Evolutionary conservation across 2,329 filamentous ascomycete species (phyloP), one percentile per base, ranked within the genome.

Genomic region (Xylariaceae sp.): DNA sequence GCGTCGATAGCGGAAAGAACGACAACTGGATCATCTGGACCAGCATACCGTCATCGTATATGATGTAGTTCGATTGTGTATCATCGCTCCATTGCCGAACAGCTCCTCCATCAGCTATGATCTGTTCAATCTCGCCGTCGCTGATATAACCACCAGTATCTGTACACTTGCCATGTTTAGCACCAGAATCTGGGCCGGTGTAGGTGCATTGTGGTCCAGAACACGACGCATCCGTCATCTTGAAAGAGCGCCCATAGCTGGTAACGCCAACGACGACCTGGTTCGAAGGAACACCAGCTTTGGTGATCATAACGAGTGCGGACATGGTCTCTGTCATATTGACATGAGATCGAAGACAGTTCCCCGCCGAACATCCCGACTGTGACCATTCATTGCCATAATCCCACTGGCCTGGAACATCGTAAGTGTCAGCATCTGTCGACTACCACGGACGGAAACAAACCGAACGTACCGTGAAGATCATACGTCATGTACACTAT

Each of bases 401-500:
- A 31, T 46, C 44, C 44, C 44, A 46, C 17, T 38, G 33, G 17
- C 44, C 44, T 46, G 36, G 36, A 34, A 18, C 42, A 31, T 54
- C 42, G 5, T 40, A 48, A 13, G 45, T 51, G 39, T 54, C 22
- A 28, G 22, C 22, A 28, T 28, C 22, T 31, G 5, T 45, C 48
- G 5, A n/a, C 28, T 6, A 44, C 48, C 28, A 49, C 39, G 3
- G 43, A 48, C 1, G 51, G 47, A 38, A 58, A 47, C 34, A 63
- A 58, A 28, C 68, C 67, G 44, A 66, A 76, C 3, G 61, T 63
- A 2, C 72, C 72, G 50, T 77, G 73, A 0, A 76, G 65, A 51
- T 73, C 73, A 38, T 73, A 74, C 1, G 66, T 51, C 69, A 73
- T 73, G 43, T 73, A 65, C 2, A 65, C 65, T 16, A 73, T 69